These are phyloP conservation scores for Amauroascus verrucosus DNA, from an alignment of 2,329 filamentous ascomycete species.

Conservation along the genomic window DNA sequence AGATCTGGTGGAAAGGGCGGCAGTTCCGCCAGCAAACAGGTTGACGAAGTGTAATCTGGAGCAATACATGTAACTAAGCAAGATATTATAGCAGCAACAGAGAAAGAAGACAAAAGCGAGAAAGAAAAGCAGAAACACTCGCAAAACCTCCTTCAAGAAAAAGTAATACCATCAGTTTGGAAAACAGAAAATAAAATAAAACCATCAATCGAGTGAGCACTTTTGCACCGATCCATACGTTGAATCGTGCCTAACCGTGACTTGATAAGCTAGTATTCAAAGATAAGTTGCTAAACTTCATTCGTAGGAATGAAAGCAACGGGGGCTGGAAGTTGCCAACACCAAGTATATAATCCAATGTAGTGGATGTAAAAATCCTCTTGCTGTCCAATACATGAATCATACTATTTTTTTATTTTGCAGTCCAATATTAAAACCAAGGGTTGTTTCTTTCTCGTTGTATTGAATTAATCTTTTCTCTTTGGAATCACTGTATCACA, in stretches of 20 bases:
- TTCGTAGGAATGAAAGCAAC: neutral
- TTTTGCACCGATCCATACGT: neutral
- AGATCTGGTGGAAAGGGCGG: too few relatives aligned
- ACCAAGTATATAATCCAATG: constrained; percentile 16
- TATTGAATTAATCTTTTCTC: neutral
- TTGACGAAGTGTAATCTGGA: too few relatives aligned
- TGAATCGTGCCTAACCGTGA: neutral
- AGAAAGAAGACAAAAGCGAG: too few relatives aligned
- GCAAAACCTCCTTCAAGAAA: too few relatives aligned
- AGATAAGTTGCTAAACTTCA: neutral
- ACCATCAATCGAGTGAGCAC: neutral
- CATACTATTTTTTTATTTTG: constrained; percentile 10
- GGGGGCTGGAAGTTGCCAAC: neutral
- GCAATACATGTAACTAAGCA: too few relatives aligned
- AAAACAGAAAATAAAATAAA: neutral
- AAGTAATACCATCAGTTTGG: neutral
- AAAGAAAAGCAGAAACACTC: too few relatives aligned
- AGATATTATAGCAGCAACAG: too few relatives aligned
- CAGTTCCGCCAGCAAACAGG: too few relatives aligned
- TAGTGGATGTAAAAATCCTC: neutral
- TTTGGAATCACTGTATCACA: neutral
- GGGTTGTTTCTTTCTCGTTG: neutral
- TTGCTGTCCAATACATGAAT: constrained; percentile 16
- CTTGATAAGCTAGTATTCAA: constrained; percentile 4
- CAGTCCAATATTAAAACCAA: constrained; percentile 5